These are phyloP conservation scores for Hymenoscyphus scutula DNA, from an alignment of 2,329 filamentous ascomycete genomes.

Conservation along the genomic window DNA sequence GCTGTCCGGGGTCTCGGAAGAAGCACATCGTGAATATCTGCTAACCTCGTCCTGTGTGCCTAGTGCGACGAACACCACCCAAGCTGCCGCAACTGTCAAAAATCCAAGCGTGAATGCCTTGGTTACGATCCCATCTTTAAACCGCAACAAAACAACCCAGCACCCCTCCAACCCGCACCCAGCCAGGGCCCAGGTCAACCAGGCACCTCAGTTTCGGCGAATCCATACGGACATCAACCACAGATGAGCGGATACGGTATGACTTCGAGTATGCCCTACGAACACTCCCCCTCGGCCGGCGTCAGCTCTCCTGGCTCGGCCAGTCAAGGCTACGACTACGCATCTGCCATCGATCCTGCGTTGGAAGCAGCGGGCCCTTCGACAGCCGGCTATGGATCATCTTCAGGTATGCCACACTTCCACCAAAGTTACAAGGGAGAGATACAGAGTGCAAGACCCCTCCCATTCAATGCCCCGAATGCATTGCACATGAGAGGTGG, in stretches of 20 bases:
- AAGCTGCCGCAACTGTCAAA: slow-evolving; percentile 84
- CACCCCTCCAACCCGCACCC: slow-evolving; percentile 70
- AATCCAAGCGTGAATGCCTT: slow-evolving; percentile 82
- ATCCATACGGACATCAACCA: slow-evolving; percentile 48
- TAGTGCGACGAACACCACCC: slow-evolving; percentile 97
- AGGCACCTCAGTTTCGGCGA: slow-evolving; percentile 33
- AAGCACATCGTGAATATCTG: neutral
- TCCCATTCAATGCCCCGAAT: slow-evolving; percentile 39
- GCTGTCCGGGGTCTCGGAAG: neutral
- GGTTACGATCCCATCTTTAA: slow-evolving; percentile 89
- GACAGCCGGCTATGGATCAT: slow-evolving; percentile 18
- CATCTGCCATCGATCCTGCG: slow-evolving; percentile 63
- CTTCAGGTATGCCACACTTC: slow-evolving; percentile 34
- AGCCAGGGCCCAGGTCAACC: slow-evolving; percentile 39
- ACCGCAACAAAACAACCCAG: slow-evolving; percentile 57
- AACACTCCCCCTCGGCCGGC: slow-evolving; percentile 37
- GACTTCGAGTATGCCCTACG: slow-evolving; percentile 31
- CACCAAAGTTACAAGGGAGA: slow-evolving; percentile 31
- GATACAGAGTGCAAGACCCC: slow-evolving; percentile 37
- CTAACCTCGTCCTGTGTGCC: slow-evolving; percentile 26
- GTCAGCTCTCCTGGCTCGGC: slow-evolving; percentile 46
- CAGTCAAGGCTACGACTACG: slow-evolving; percentile 54
- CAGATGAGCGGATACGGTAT: slow-evolving; percentile 44
- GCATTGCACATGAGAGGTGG: slow-evolving; percentile 51
- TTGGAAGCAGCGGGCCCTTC: slow-evolving; percentile 49